These are phyloP conservation scores for Metroxylon sagu DNA, from an alignment of 176 grass and related monocot species.

Conservation along the genomic window DNA sequence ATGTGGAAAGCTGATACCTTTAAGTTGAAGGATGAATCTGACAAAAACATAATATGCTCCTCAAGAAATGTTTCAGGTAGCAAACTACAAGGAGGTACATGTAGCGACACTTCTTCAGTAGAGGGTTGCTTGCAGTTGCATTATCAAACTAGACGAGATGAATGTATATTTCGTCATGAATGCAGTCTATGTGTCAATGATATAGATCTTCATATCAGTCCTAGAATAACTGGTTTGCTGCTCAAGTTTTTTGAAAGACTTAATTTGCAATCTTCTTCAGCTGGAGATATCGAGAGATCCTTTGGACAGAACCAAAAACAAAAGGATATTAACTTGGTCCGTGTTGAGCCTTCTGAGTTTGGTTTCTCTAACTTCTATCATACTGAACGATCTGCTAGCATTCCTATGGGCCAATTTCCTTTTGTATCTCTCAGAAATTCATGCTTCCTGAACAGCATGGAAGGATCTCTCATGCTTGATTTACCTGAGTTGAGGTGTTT, in stretches of 20 bases:
- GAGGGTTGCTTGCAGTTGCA: constrained; percentile 60
- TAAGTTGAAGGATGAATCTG: constrained; percentile 31
- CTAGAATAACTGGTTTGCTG: constrained; percentile 49
- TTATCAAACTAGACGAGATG: constrained; percentile 37
- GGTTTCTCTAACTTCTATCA: constrained; percentile 45
- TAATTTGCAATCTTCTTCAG: constrained; percentile 25
- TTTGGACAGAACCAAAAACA: constrained; percentile 22
- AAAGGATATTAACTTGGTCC: constrained; percentile 11
- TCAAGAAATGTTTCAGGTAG: constrained; percentile 39
- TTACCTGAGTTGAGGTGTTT: constrained; percentile 25
- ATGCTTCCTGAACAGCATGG: constrained; percentile 18
- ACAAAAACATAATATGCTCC: constrained; percentile 33
- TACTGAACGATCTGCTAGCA: constrained; percentile 27
- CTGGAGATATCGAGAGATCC: constrained; percentile 19
- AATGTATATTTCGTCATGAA: constrained; percentile 34
- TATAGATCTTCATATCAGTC: constrained; percentile 80
- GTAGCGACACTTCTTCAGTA: constrained; percentile 21
- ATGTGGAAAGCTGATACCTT: constrained; percentile 44
- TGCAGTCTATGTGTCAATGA: constrained; percentile 36
- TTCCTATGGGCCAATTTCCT: constrained; percentile 55
- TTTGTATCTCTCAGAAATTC: constrained; percentile 33
- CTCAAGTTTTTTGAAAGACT: constrained; percentile 48
- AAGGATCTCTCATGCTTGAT: constrained; percentile 22
- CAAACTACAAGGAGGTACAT: constrained; percentile 5
- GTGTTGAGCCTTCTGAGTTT: constrained; percentile 34